These are phyloP conservation scores for Fraxinus nigra DNA, from an alignment of 305 asterid species.

Conservation along the genomic window DNA sequence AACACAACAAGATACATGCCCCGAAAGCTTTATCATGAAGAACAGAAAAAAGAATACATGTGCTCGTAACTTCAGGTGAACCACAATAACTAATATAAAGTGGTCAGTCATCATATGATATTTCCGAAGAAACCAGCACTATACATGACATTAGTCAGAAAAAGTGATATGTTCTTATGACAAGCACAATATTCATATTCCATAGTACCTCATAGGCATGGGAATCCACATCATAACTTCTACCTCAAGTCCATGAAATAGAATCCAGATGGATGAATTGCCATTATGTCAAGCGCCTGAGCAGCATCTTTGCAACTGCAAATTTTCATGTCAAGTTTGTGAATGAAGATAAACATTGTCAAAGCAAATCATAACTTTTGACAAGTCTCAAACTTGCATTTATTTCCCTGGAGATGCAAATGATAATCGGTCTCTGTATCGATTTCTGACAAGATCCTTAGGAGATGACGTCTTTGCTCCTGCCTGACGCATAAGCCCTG, in stretches of 20 bases:
- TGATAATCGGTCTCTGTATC: constrained; percentile 49
- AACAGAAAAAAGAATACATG: neutral
- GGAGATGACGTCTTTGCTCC: constrained; percentile 71
- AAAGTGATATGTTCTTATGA: constrained; percentile 6
- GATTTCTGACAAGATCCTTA: constrained; percentile 47
- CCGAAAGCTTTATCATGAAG: neutral
- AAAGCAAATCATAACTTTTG: neutral
- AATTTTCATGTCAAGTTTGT: neutral
- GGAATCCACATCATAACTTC: constrained; percentile 9
- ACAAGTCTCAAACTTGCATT: constrained; percentile 20
- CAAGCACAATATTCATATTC: constrained; percentile 20
- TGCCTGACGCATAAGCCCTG: constrained; percentile 69
- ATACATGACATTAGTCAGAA: constrained; percentile 26
- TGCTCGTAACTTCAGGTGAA: neutral
- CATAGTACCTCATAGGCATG: constrained; percentile 18
- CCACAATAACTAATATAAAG: neutral
- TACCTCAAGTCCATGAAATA: constrained; percentile 2
- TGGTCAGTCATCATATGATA: neutral
- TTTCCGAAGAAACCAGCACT: constrained; percentile 7
- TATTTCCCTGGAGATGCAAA: constrained; percentile 69
- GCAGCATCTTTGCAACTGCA: constrained; percentile 5
- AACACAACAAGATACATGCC: neutral
- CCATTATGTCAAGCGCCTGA: neutral
- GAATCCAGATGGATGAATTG: neutral
- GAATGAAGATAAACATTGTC: neutral